These are phyloP conservation scores for Candida tibetensis DNA, from an alignment of 805 yeast species.

Conservation along the genomic window DNA sequence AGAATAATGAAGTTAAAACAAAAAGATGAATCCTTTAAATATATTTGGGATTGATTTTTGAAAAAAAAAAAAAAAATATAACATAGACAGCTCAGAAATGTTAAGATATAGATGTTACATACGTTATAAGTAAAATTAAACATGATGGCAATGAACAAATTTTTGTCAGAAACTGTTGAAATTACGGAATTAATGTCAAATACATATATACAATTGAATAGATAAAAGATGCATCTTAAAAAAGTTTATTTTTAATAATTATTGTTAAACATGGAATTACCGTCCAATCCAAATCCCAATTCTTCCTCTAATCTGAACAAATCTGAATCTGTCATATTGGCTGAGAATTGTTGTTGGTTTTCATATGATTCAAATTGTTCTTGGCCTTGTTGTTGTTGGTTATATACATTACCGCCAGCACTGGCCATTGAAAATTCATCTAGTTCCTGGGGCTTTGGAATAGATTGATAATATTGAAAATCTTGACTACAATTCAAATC, in stretches of 20 bases:
- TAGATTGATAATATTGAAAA: constrained; percentile 31
- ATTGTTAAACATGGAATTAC: constrained; percentile 21
- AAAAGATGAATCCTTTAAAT: not conserved
- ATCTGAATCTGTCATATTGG: constrained; percentile 19
- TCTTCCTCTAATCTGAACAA: constrained; percentile 42
- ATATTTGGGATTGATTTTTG: not conserved
- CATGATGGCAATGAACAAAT: too few species aligned
- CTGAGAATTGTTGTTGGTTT: constrained; percentile 3
- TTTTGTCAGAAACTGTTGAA: not conserved
- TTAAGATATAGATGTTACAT: too few species aligned
- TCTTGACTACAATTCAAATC: constrained; percentile 19
- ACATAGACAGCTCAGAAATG: not conserved
- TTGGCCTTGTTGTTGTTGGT: constrained; percentile 2
- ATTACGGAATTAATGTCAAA: too few species aligned
- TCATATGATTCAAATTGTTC: constrained; percentile 1
- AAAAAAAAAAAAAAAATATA: too few species aligned
- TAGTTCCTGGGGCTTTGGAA: constrained; percentile 45
- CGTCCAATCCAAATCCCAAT: constrained; percentile 45
- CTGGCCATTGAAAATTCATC: constrained; percentile 33
- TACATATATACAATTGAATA: constrained; percentile 1
- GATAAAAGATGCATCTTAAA: not conserved
- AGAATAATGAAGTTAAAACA: not conserved
- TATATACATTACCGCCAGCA: constrained; percentile 3
- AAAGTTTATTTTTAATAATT: constrained; percentile 1
- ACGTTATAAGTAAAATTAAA: too few species aligned